These are phyloP conservation scores for Polygonum aviculare DNA, from an alignment of 148 eudicot species.

Conservation along the genomic window DNA sequence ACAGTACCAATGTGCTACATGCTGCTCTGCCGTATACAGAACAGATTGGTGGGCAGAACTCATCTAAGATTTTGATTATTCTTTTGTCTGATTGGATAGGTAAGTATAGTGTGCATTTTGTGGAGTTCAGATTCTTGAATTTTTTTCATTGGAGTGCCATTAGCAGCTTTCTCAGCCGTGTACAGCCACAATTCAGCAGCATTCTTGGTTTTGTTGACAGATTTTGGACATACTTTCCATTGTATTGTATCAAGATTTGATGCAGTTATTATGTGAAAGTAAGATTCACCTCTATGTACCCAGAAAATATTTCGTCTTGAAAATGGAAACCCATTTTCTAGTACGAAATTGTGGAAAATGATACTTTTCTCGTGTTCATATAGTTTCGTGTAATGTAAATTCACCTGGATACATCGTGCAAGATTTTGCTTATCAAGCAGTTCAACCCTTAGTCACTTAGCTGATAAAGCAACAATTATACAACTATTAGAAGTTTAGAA, in stretches of 20 bases:
- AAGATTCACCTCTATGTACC: neutral
- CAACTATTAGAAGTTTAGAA: neutral
- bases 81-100: constrained; percentile 1
- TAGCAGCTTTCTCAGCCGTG: neutral
- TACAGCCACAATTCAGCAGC: neutral
- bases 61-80: constrained; percentile 8
- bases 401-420: neutral
- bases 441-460: neutral
- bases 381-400: neutral
- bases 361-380: too few species aligned
- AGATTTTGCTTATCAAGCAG: neutral
- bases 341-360: too few species aligned
- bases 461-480: neutral
- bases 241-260: neutral
- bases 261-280: neutral
- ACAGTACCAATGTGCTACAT: neutral
- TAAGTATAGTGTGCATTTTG: constrained; percentile 4
- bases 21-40: neutral
- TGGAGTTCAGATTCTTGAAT: neutral
- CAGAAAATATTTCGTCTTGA: too few species aligned
- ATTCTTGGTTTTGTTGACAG: constrained; percentile 4
- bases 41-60: constrained; percentile 6
- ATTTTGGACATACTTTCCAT: neutral
- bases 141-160: neutral
- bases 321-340: too few species aligned